phyloP scores from a whole-genome alignment of 805 yeast genomes.

The Candida golubevii region DNA sequence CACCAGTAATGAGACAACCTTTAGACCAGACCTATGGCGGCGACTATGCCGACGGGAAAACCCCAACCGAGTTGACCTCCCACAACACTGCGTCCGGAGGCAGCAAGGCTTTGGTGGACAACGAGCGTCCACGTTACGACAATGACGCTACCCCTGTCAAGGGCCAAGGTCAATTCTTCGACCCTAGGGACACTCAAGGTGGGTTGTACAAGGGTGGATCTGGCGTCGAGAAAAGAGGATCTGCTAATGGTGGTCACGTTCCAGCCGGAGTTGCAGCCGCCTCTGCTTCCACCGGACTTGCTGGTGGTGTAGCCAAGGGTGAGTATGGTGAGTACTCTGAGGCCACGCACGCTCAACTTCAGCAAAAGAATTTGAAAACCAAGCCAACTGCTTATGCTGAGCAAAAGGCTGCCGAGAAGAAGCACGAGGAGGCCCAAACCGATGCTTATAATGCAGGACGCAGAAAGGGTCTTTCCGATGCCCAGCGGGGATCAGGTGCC shows the following conservation, averaged over 20 bases:
- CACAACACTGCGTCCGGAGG: background rate
- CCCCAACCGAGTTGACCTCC: conserved; percentile 23
- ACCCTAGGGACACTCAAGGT: conserved; percentile 36
- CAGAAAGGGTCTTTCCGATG: conserved; percentile 10
- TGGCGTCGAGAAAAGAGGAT: background rate
- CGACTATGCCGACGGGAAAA: conserved; percentile 31
- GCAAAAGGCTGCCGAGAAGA: conserved; percentile 12
- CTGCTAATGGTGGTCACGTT: background rate
- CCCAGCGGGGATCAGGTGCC: conserved; percentile 1
- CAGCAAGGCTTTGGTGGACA: conserved; percentile 13
- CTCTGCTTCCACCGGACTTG: conserved; percentile 9
- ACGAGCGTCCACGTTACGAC: conserved; percentile 25
- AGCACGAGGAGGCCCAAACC: conserved; percentile 12
- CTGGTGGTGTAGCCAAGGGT: conserved; percentile 15
- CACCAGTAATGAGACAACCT: conserved; percentile 25
- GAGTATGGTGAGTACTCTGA: conserved; percentile 17
- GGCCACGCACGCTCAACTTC: conserved; percentile 22
- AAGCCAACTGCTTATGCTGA: conserved; percentile 19
- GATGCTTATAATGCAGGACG: conserved; percentile 19
- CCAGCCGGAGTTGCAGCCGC: conserved; percentile 12
- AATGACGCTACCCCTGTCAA: conserved; percentile 25
- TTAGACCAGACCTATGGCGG: conserved; percentile 28
- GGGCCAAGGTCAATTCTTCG: conserved; percentile 31
- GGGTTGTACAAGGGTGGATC: conserved; percentile 19
- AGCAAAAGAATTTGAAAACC: conserved; percentile 20